Evolutionary conservation across 73 alveolate species (phyloP), one percentile per base, ranked within the genome.

Genomic region (Uronychia binucleata): DNA sequence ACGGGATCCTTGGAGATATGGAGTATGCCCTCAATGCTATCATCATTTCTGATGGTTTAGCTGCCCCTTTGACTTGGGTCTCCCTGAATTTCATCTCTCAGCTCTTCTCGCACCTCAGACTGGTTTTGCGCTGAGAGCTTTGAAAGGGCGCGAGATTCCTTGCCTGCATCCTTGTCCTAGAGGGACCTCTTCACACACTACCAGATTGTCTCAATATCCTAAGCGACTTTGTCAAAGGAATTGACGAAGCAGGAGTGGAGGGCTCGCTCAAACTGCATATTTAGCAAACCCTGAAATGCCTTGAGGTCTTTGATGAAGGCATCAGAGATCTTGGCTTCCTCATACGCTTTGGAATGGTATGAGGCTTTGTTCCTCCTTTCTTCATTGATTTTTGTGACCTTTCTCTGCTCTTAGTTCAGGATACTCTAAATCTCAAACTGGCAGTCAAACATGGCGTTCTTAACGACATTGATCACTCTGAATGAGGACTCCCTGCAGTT

Each of bases 361-460:
- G 88, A 34, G 1, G 90, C 85, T 34, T 87, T 88, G 59, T 34
- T 33, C 0, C 78, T 35, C 81, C 84, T 77, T 34, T 86, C 74
- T 14, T 79, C 26, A 79, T 90, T 90, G 0, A 90, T 78, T 19
- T 26, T 82, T 28, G 33, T 59, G 35, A 90, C 58, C n/a, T 81
- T 46, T 75, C 79, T 77, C 14, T 80, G 82, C 27, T 88, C 95
- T 1, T 77, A 78, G 28, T 89, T 84, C 8, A 90, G 34, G 80
- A 90, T 90, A 30, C 77, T 31, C 35, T 86, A 86, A 0, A 90
- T 86, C 32, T 79, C 90, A 57, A 60, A 90, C 85, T 90, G 79
- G 5, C 90, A 83, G 74, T 90, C 95, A 75, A 90, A 90, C 90
- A 84, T 82, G 58, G 85, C 34, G 82, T 90, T 90, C 33, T 88